phyloP scores from a whole-genome alignment of 2,329 filamentous ascomycete genomes.

The Ophidiomyces ophidiicola region DNA sequence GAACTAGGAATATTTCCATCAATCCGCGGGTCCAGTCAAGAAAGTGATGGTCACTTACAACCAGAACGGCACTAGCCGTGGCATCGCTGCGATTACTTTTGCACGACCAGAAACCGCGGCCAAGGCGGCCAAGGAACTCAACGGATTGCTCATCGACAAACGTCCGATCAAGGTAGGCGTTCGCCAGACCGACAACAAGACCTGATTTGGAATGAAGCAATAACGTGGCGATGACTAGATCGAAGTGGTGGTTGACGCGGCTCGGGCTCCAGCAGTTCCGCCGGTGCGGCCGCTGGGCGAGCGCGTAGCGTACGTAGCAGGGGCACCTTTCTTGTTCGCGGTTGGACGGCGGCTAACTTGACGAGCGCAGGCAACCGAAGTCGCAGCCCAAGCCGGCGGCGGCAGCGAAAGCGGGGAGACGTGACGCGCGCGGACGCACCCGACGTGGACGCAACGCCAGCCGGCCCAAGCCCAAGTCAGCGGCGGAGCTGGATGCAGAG shows the following conservation, averaged over 20 bases:
- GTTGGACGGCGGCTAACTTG: neutral
- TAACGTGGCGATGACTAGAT: constrained; percentile 48
- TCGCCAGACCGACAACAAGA: too few relatives aligned
- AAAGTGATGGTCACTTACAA: constrained; percentile 85
- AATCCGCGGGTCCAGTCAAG: constrained; percentile 81
- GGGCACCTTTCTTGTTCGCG: neutral
- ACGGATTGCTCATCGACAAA: constrained; percentile 81
- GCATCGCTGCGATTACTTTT: constrained; percentile 84
- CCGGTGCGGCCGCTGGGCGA: constrained; percentile 67
- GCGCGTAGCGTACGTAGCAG: constrained; percentile 56
- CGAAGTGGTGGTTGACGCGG: constrained; percentile 76
- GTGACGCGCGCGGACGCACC: constrained; percentile 37
- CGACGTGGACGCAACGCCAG: constrained; percentile 48
- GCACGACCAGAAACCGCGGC: constrained; percentile 65
- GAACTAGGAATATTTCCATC: constrained; percentile 88
- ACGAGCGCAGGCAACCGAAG: constrained; percentile 46
- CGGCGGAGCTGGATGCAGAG: constrained; percentile 89
- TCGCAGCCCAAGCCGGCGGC: constrained; percentile 72
- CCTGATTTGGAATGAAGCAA: neutral
- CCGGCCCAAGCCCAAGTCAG: constrained; percentile 70
- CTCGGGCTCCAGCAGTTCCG: constrained; percentile 54
- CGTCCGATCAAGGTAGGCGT: constrained; percentile 71
- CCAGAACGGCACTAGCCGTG: constrained; percentile 79
- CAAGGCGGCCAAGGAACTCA: constrained; percentile 71
- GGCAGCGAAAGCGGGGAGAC: constrained; percentile 51